Base-by-base conservation (phyloP, 768 basidiomycete genomes). In the Tylopilus intermedius region DNA sequence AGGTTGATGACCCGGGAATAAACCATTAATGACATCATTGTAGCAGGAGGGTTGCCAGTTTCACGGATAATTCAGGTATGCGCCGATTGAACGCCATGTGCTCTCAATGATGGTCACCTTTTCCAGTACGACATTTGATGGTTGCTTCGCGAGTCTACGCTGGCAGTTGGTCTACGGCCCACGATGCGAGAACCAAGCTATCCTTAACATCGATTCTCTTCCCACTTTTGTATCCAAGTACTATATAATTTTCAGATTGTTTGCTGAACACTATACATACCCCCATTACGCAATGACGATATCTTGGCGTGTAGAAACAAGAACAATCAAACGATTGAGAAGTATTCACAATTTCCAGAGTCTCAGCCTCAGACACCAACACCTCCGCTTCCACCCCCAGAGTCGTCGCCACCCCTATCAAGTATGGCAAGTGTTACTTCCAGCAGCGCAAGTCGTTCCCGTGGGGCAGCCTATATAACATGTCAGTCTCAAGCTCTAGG, bases 1-100 rank as follows among this genome's bases (percentile, higher is more conserved):
- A 24, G n/a, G n/a, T 5, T 32, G 14, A 3, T 13, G 24, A 5
- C 29, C 42, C 41, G 15, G 15, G 5, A 6, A 24, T 24, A 24
- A 11, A 5, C 47, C 48, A 32, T 10, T 14, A 45, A 54, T 32
- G 46, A 39, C 29, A 21, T 42, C 14, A 9, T 15, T 38, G 8
- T 33, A 64, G 58, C 54, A 0, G 45, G 51, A 33, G 56, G 50
- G 22, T 21, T 65, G 2, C 62, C 62, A 0, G 26, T 21, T n/a
- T 69, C 67, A 0, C 57, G 27, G 40, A 24, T 56, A 6, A 42
- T 67, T 2, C 50, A 62, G 62, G 67, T 55, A 44, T 29, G 64
- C 22, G 14, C 37, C 5, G 18, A 24, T 27, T 35, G 13, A 27
- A n/a, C 9, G 30, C 14, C 24, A 8, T 24, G 18, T 18, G 22